Conservation (phyloP, 306 rosid genomes). For the Senna tora region DNA sequence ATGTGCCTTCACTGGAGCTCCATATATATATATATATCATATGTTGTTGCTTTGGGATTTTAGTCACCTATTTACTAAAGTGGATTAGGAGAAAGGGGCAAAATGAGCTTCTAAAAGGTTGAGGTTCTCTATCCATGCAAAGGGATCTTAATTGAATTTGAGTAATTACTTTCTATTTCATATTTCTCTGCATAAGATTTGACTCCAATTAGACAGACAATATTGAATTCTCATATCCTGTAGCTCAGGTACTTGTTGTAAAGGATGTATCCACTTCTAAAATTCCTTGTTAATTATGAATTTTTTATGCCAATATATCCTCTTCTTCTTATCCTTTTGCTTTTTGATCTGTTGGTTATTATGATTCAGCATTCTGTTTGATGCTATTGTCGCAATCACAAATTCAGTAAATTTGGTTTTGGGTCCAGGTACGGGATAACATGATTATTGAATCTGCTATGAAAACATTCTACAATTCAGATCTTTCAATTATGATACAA, state of each 20-base stretch:
- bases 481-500: too few relatives aligned
- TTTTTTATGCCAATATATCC: constrained; percentile 14
- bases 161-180: constrained; percentile 11
- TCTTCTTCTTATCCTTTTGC: constrained; percentile 17
- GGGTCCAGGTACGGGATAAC: too few relatives aligned
- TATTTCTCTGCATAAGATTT: constrained; percentile 2
- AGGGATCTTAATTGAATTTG: background rate
- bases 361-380: too few relatives aligned
- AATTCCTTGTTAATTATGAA: constrained; percentile 14
- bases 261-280: constrained; percentile 20
- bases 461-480: too few relatives aligned
- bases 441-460: too few relatives aligned
- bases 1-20: constrained; percentile 20
- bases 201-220: constrained; percentile 17
- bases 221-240: constrained; percentile 8
- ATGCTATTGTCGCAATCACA: too few relatives aligned
- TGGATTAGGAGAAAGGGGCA: constrained; percentile 25
- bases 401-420: too few relatives aligned
- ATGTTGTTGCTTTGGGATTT: background rate
- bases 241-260: constrained; percentile 7
- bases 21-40: too few relatives aligned
- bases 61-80: constrained; percentile 6
- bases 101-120: constrained; percentile 18
- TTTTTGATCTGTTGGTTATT: constrained; percentile 33
- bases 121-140: background rate